Evolutionary conservation across 306 rosid genomes (phyloP), one percentile per base, ranked within the genome.

Genomic region (Pterocarpus santalinus): DNA sequence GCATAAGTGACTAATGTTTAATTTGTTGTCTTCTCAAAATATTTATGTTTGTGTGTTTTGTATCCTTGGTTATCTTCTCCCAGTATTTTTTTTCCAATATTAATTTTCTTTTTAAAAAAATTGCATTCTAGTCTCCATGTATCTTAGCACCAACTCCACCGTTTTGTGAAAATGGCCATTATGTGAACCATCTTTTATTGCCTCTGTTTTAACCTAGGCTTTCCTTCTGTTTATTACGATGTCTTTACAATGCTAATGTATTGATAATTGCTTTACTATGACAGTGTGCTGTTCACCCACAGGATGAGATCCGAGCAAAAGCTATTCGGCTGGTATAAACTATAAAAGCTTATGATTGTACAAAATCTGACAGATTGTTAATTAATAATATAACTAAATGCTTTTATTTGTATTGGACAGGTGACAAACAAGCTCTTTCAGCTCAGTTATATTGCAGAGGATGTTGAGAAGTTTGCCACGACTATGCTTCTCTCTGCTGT

Each of bases 351-450:
- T 65, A 60, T 64, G 68, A 63, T 55, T 69, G 41, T 73, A 75
- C 58, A 56, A 72, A 28, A 61, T n/a, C 76, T 78, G 22, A 57
- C 67, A 13, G 69, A 13, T 69, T 38, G 5, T 68, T 28, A 30
- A 63, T 33, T 73, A n/a, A 68, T 70, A 17, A 57, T 69, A 8
- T 55, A 62, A 46, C 74, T 11, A 5, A 76, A 51, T 55, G 70
- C n/a, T 30, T 74, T 62, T 85, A 2, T 55, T 70, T 70, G 47
- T 78, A 11, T 79, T 79, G 63, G 55, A 72, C 82, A 95, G 99
- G 99, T 95, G 88, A 95, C 97, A 72, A 93, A 93, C 90, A 95
- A 95, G 87, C 98, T 95, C 66, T 95, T 88, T 87, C 97, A 86
- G 88, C 91, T 95, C 69, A 89, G 83, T 75, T 95, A 91, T 85